Percentiles rank a stretch among this genome's conserved stretches.
Evolutionary conservation across 257 asterid genomes (phyloP).

Genomic region (Nicotiana undulata): DNA sequence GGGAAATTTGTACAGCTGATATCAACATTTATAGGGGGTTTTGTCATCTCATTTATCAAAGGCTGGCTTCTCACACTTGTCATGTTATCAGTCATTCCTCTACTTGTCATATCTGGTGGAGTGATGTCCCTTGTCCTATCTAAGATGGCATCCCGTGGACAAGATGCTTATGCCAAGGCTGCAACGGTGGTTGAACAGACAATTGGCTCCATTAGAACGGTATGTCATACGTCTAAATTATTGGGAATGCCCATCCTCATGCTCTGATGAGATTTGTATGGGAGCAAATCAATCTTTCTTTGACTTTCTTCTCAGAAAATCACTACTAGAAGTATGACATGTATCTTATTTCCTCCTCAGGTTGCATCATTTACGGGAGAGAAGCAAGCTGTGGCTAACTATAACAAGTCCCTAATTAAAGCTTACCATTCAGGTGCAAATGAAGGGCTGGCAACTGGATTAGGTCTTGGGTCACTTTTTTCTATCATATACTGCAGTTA

Average conservation of each 20-base stretch:
- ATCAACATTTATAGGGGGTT: constrained; percentile 73
- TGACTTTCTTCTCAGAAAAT: not conserved
- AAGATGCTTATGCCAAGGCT: constrained; percentile 69
- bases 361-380: constrained; percentile 81
- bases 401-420: constrained; percentile 40
- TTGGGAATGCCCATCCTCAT: constrained; percentile 4
- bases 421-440: constrained; percentile 64
- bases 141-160: constrained; percentile 69
- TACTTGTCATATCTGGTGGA: constrained; percentile 60
- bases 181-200: constrained; percentile 76
- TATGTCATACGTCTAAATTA: constrained; percentile 10
- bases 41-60: constrained; percentile 53
- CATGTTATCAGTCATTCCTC: constrained; percentile 73
- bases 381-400: constrained; percentile 53
- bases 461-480: constrained; percentile 66
- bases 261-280: not conserved
- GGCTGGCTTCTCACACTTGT: constrained; percentile 89
- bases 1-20: constrained; percentile 73
- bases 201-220: constrained; percentile 78
- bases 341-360: constrained; percentile 24
- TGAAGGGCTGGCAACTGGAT: constrained; percentile 64
- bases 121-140: constrained; percentile 52
- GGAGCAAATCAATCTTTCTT: not conserved
- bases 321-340: not conserved
- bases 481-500: constrained; percentile 62